phyloP scores from a whole-genome alignment of 768 basidiomycete genomes.

The Leucocoprinus birnbaumii region DNA sequence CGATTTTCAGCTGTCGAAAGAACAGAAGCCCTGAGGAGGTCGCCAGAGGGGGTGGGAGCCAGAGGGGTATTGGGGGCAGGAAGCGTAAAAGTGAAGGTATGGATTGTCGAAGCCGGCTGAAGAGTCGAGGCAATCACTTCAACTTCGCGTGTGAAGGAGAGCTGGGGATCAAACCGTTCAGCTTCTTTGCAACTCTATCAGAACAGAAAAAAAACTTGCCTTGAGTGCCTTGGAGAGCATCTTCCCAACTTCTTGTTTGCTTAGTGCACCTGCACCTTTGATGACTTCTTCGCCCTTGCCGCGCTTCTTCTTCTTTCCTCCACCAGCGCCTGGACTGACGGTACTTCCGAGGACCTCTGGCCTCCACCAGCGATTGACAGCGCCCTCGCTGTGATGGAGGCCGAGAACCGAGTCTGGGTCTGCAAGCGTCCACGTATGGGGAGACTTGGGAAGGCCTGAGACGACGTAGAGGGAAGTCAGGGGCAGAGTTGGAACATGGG shows the following conservation, averaged over 20 bases:
- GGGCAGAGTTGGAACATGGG: constrained; percentile 69
- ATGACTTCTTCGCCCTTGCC: constrained; percentile 60
- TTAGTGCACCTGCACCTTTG: constrained; percentile 78
- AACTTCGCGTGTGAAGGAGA: constrained; percentile 89
- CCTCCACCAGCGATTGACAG: constrained; percentile 87
- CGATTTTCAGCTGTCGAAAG: constrained; percentile 61
- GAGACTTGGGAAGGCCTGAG: constrained; percentile 85
- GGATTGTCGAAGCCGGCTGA: constrained; percentile 89
- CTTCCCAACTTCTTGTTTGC: constrained; percentile 84
- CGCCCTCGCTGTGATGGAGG: constrained; percentile 79
- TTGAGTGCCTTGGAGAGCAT: constrained; percentile 91
- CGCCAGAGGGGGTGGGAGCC: constrained; percentile 70
- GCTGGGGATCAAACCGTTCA: constrained; percentile 36
- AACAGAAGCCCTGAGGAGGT: constrained; percentile 72
- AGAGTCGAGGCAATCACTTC: constrained; percentile 95
- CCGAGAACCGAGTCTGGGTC: constrained; percentile 82
- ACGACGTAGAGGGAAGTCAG: constrained; percentile 85
- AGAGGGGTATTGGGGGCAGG: constrained; percentile 75
- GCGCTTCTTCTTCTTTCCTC: constrained; percentile 71
- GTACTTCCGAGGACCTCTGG: constrained; percentile 90
- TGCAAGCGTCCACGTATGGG: constrained; percentile 86
- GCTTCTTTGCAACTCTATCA: constrained; percentile 10
- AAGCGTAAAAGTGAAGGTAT: constrained; percentile 87
- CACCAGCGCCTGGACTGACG: constrained; percentile 80
- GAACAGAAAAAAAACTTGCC: constrained; percentile 36